Conservation (phyloP, 257 asterid genomes). For the Jacaranda mimosifolia region DNA sequence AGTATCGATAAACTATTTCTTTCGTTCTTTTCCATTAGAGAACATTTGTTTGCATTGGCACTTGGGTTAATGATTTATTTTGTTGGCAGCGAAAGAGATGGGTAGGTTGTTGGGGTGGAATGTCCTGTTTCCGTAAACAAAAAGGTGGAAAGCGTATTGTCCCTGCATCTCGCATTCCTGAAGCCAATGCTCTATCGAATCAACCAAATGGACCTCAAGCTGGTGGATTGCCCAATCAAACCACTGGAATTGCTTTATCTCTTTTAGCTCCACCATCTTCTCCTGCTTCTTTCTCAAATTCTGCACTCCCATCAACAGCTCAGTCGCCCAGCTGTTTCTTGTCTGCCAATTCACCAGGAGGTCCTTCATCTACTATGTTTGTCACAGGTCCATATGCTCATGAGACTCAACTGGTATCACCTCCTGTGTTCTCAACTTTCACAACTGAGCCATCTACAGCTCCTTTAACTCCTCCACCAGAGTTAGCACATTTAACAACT, state of each 20-base stretch:
- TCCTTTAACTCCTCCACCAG: slow-evolving; percentile 78
- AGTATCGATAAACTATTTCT: slow-evolving; percentile 17
- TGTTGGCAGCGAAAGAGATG: slow-evolving; percentile 83
- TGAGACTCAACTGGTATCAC: slow-evolving; percentile 74
- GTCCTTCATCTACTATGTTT: slow-evolving; percentile 62
- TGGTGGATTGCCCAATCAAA: slow-evolving; percentile 70
- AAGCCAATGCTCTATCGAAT: slow-evolving; percentile 61
- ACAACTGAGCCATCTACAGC: slow-evolving; percentile 83
- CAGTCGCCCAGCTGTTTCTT: slow-evolving; percentile 63
- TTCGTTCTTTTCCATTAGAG: slow-evolving; percentile 6
- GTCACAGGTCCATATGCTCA: slow-evolving; percentile 77
- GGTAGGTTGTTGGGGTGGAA: slow-evolving; percentile 88
- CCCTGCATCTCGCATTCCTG: slow-evolving; percentile 84
- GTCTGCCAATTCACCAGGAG: slow-evolving; percentile 62
- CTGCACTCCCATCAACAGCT: slow-evolving; percentile 62
- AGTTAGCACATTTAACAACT: slow-evolving; percentile 69
- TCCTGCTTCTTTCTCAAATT: slow-evolving; percentile 72
- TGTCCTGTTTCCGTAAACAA: slow-evolving; percentile 84
- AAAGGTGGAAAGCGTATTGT: slow-evolving; percentile 93
- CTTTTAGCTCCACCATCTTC: slow-evolving; percentile 82
- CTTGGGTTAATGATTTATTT: slow-evolving; percentile 33
- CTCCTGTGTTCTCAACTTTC: slow-evolving; percentile 73
- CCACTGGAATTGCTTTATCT: slow-evolving; percentile 50
- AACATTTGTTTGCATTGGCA: slow-evolving; percentile 22
- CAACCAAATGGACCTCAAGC: slow-evolving; percentile 74